Base-by-base conservation (phyloP, 371 early-diverging fungal genomes). In the Mortierella sp. region DNA sequence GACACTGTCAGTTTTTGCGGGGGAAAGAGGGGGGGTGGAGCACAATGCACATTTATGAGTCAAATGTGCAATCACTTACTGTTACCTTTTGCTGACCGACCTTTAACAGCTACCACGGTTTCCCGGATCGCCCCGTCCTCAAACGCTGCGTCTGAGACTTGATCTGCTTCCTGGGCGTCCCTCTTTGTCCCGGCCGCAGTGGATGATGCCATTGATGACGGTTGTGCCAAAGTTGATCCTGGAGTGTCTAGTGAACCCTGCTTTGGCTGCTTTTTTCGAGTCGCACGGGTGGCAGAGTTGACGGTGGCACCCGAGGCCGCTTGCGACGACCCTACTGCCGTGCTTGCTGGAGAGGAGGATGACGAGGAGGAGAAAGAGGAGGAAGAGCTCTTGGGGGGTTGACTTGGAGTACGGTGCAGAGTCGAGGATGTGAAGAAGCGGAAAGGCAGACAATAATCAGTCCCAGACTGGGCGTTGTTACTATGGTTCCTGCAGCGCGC, bases 361-460 rank as follows among this genome's bases (percentile, higher is more conserved):
- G 65, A 47, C 27, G 63, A 41, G 13, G 67, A 56, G 1, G 63
- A 48, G 6, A 58, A 46, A 13, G 63, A 21, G 6, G 59, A 45
- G 12, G 62, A 24, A 2, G 60, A 56, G 61, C 60, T 63, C 48
- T 54, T 73, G 22, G 74, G 74, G 0, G 67, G 73, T 41, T 67
- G 68, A 25, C 27, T 56, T 48, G 63, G 57, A 34, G 50, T 34
- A 9, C 63, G 64, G 29, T 49, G 47, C 6, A 50, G 27, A 5
- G 51, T 53, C 2, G 77, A 64, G 9, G 77, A 69, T 3, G 77
- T 64, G 34, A 76, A 76, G 65, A 76, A 76, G 41, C 70, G 69
- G 31, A 56, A 49, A 19, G 77, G 77, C 17, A 76, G 28, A n/a
- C 50, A 28, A 13, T 57, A 60, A 13, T 39, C 45, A 46, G 49